Conservation (phyloP, 1,284 basidiomycete genomes). For the Ceratobasidium sp. region DNA sequence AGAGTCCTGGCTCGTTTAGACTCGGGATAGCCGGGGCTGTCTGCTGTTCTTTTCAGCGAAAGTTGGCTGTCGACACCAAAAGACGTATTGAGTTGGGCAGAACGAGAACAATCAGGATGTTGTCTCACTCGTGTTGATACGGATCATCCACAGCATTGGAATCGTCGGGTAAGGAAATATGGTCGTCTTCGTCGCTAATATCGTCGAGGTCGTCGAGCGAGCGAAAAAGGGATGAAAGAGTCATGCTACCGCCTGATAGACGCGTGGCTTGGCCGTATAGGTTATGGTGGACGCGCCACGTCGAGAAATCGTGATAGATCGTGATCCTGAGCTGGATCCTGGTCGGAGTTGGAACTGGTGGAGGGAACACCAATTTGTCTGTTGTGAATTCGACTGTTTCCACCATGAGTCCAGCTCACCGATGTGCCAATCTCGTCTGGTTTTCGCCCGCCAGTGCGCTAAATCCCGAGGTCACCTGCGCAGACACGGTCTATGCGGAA, state of each 20-base stretch:
- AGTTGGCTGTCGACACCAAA: slow-evolving; percentile 4
- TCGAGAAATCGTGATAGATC: slow-evolving; percentile 39
- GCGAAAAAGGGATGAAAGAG: slow-evolving; percentile 34
- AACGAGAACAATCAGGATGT: slow-evolving; percentile 3
- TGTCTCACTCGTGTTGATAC: slow-evolving; percentile 27
- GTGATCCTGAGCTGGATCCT: slow-evolving; percentile 38
- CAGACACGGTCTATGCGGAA: slow-evolving; percentile 9
- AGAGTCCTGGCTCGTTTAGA: slow-evolving; percentile 27
- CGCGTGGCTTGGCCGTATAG: slow-evolving; percentile 27
- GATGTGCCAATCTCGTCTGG: slow-evolving; percentile 22
- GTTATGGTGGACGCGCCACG: slow-evolving; percentile 37
- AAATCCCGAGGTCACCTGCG: slow-evolving; percentile 40
- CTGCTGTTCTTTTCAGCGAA: slow-evolving; percentile 28
- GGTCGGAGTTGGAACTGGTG: slow-evolving; percentile 39
- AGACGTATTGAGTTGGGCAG: neutral
- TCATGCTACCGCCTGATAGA: slow-evolving; percentile 16
- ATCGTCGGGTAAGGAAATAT: neutral
- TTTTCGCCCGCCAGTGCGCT: slow-evolving; percentile 11
- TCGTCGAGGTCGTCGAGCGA: slow-evolving; percentile 30
- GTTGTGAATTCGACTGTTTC: slow-evolving; percentile 36
- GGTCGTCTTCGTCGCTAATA: slow-evolving; percentile 7
- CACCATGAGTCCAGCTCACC: slow-evolving; percentile 38
- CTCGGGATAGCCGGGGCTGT: neutral
- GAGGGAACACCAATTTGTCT: slow-evolving; percentile 34
- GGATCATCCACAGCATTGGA: neutral